phyloP scores from a whole-genome alignment of 164 flowering plant genomes.

The Tetracentron sinense region DNA sequence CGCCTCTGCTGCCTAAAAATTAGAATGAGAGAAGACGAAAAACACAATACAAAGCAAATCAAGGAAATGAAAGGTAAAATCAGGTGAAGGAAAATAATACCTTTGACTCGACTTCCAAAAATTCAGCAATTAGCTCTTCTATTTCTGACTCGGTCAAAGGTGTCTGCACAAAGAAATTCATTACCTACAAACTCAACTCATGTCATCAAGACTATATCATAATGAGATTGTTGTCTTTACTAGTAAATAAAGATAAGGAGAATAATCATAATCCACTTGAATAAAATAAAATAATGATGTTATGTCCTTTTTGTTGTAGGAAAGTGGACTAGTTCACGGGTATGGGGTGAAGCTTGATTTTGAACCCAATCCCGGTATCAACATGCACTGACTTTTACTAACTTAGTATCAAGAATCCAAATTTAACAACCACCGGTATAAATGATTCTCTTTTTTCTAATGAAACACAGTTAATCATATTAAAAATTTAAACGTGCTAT shows the following conservation, averaged over 20 bases:
- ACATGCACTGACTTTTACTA: no score
- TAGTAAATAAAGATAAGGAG: neutral
- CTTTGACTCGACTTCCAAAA: conserved; percentile 92
- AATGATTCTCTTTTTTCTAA: no score
- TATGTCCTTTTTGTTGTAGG: neutral
- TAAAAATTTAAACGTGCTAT: no score
- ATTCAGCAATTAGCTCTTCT: conserved; percentile 77
- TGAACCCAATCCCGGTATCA: no score
- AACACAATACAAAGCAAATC: neutral
- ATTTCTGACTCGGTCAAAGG: conserved; percentile 79
- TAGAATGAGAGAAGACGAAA: conserved; percentile 29
- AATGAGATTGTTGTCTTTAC: no score
- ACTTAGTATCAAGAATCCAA: no score
- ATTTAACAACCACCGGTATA: no score
- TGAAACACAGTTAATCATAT: no score
- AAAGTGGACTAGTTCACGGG: neutral
- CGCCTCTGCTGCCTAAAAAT: conserved; percentile 96
- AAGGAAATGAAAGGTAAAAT: conserved; percentile 2
- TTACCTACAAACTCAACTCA: neutral
- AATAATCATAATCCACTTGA: neutral
- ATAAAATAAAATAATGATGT: no score
- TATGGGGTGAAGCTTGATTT: neutral
- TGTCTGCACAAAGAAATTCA: conserved; percentile 40
- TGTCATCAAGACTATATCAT: no score
- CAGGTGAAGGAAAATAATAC: conserved; percentile 34